Evolutionary conservation across 1,284 basidiomycete species (phyloP), one percentile per base, ranked within the genome.

Genomic region (Apiotrichum siamense): DNA sequence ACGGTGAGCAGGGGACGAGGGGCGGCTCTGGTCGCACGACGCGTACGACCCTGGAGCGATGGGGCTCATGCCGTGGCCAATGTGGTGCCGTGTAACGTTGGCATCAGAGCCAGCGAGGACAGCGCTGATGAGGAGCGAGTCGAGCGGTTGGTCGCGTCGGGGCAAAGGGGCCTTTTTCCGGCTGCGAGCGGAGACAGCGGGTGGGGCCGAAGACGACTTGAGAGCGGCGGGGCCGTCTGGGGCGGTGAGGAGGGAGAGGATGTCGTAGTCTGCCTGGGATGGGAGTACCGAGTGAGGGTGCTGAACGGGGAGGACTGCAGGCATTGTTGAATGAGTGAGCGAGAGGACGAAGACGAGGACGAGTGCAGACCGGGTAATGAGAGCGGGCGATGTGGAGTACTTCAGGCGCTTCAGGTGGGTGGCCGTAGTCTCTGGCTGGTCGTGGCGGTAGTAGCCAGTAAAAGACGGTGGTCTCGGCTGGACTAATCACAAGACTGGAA

Each of bases 261-360:
- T 37, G 55, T 69, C 70, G 35, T 70, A 49, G 50, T 73, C 70
- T 32, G 56, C 62, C 49, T 69, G 65, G 27, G 61, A 55, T 81
- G 72, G 83, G 81, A 76, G 83, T 83, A 59, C 82, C 77, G 25
- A 73, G 70, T 75, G 74, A 80, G 79, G 41, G 78, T 60, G 47
- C 76, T 76, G 17, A 79, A 81, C 62, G 75, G 77, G 83, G 25
- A 81, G 70, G 35, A 79, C 54, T 77, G 83, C 41, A 78, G 79
- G 60, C 79, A 86, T 63, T 79, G 76, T 79, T 35, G 33, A 39
- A 9, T 24, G 80, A 88, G 52, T 35, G 65, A 13, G 13, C 13
- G 24, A 24, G 29, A 18, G 12, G 43, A 27, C 17, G 26, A 9
- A 9, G 32, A 24, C n/a, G 27, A 23, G 31, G 20, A 18, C 33